A percentile compares a stretch with the other conserved stretches of the same genome.
Conservation (phyloP, 805 yeast genomes). For the Candida methanosorbosa region DNA sequence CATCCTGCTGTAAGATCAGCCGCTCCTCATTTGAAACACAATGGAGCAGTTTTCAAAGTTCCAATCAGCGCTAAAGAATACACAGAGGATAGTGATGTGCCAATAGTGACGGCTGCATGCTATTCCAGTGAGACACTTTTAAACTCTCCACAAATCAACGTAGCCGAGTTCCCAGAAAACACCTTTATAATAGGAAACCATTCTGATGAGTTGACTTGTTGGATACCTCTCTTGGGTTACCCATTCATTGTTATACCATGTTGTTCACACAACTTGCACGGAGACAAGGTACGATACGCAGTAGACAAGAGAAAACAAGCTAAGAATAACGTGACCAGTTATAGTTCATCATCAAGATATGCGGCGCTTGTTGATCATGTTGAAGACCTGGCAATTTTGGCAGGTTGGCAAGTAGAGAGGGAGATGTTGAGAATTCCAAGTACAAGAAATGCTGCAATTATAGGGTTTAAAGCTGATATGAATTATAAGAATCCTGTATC, state of each 20-base stretch:
- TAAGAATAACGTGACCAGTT: constrained; percentile 12
- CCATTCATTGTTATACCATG: constrained; percentile 94
- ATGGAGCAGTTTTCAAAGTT: constrained; percentile 53
- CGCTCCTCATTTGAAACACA: constrained; percentile 48
- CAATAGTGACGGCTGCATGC: constrained; percentile 43
- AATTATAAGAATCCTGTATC: constrained; percentile 14
- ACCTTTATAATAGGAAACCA: constrained; percentile 91
- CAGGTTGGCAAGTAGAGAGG: constrained; percentile 80
- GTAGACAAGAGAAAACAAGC: constrained; percentile 25
- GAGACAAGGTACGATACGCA: constrained; percentile 61
- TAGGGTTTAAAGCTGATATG: constrained; percentile 42
- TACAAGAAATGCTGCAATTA: constrained; percentile 84
- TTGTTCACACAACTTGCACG: constrained; percentile 82
- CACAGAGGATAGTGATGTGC: constrained; percentile 18
- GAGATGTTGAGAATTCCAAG: constrained; percentile 92
- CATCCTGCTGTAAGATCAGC: constrained; percentile 50
- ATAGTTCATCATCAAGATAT: constrained; percentile 53
- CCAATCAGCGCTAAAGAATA: constrained; percentile 22
- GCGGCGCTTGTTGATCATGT: constrained; percentile 84
- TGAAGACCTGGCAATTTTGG: constrained; percentile 50
- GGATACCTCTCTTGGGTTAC: constrained; percentile 83
- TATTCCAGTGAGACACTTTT: constrained; percentile 47
- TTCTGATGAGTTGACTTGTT: constrained; percentile 89
- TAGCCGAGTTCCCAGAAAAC: constrained; percentile 56
- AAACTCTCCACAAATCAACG: constrained; percentile 45